A percentile compares a stretch with the other conserved stretches of the same genome.
phyloP scores from a whole-genome alignment of 306 rosid species.

The Prunus armeniaca region DNA sequence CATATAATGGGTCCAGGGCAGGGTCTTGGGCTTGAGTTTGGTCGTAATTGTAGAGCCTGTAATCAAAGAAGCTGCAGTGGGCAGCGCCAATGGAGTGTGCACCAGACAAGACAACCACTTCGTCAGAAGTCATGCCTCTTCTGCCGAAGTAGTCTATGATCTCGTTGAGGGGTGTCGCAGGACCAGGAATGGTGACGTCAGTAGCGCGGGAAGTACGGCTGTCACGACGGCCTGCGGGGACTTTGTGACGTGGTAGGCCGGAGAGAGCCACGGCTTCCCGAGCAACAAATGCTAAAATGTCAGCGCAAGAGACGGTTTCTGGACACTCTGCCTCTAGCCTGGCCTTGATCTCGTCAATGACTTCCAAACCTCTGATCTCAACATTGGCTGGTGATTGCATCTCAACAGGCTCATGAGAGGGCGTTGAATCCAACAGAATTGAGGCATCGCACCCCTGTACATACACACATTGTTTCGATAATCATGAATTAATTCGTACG shows the following conservation, averaged over 20 bases:
- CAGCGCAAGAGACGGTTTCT: slow-evolving; percentile 61
- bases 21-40: slow-evolving; percentile 32
- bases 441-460: slow-evolving; percentile 85
- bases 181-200: slow-evolving; percentile 30
- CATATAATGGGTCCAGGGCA: neutral
- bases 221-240: slow-evolving; percentile 55
- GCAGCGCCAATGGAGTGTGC: slow-evolving; percentile 61
- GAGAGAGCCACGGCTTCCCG: slow-evolving; percentile 31
- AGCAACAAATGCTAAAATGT: slow-evolving; percentile 42
- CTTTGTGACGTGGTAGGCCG: slow-evolving; percentile 24
- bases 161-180: slow-evolving; percentile 18
- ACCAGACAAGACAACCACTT: slow-evolving; percentile 50
- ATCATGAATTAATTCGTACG: neutral
- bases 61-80: slow-evolving; percentile 36
- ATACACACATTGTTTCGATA: neutral
- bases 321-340: slow-evolving; percentile 53
- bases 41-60: slow-evolving; percentile 30
- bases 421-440: slow-evolving; percentile 47
- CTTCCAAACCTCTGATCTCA: slow-evolving; percentile 40
- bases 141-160: slow-evolving; percentile 21
- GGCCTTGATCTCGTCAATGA: slow-evolving; percentile 56
- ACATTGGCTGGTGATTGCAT: slow-evolving; percentile 42
- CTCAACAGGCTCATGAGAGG: slow-evolving; percentile 38
- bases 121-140: slow-evolving; percentile 43
- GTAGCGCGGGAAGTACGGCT: slow-evolving; percentile 36